phyloP scores from a whole-genome alignment of 2,329 filamentous ascomycete genomes.

The Pseudogymnoascus sp. region DNA sequence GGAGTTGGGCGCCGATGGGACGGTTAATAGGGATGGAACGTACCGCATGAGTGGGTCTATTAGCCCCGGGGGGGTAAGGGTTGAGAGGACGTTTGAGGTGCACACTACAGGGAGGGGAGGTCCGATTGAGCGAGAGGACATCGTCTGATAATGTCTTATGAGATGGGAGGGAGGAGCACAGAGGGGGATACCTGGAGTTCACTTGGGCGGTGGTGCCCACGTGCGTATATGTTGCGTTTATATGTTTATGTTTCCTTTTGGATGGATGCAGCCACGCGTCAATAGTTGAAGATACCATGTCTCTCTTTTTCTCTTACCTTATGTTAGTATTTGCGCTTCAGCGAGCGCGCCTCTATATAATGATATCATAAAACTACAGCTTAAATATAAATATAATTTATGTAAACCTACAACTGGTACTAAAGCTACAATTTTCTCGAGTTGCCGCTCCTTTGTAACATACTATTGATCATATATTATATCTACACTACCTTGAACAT shows the following conservation, averaged over 20 bases:
- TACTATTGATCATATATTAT: no score
- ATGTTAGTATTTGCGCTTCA: background rate
- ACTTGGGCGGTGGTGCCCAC: background rate
- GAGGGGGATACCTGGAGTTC: background rate
- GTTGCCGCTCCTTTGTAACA: no score
- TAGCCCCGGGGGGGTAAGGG: background rate
- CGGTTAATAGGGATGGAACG: background rate
- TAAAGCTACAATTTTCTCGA: no score
- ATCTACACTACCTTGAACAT: no score
- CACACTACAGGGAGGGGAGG: background rate
- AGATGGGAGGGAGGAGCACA: background rate
- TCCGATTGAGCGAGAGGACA: background rate
- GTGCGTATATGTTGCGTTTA: background rate
- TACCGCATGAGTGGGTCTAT: background rate
- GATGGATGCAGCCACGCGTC: background rate
- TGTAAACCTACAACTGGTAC: no score
- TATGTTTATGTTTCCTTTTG: background rate
- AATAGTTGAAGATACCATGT: slow-evolving; percentile 1
- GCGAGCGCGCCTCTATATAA: background rate
- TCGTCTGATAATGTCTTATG: background rate
- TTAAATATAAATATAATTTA: no score
- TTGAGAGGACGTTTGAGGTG: slow-evolving; percentile 1
- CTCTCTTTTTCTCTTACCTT: background rate
- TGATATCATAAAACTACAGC: slow-evolving; percentile 2
- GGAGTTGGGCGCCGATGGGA: background rate